Evolutionary conservation across 2,329 filamentous ascomycete species (phyloP).

Genomic region (Fusarium heterosporum): DNA sequence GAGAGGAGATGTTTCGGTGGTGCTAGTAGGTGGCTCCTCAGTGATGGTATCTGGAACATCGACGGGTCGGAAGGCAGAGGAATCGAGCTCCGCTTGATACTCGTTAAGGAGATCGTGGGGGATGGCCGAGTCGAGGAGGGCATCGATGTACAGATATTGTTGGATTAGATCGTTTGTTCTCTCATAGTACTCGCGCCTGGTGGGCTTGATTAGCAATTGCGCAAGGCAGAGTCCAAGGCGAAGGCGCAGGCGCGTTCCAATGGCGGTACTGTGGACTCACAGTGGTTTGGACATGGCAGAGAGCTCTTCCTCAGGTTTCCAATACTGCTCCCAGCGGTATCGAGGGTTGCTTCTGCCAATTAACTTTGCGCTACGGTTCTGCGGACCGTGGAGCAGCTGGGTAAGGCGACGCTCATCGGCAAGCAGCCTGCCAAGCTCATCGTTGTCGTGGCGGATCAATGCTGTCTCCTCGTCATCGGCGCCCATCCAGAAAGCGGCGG

Average conservation of each 20-base stretch:
- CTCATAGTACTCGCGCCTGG: conserved; percentile 84
- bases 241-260: background rate
- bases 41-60: conserved; percentile 79
- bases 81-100: conserved; percentile 74
- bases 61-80: conserved; percentile 64
- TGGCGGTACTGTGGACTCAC: conserved; percentile 52
- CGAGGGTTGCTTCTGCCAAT: conserved; percentile 90
- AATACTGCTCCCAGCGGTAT: conserved; percentile 89
- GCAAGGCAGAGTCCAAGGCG: background rate
- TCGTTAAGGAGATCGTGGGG: conserved; percentile 92
- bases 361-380: conserved; percentile 84
- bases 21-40: conserved; percentile 67
- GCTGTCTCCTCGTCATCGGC: conserved; percentile 52
- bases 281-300: conserved; percentile 77
- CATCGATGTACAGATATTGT: conserved; percentile 94
- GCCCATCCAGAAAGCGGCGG: conserved; percentile 42
- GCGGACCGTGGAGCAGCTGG: conserved; percentile 71
- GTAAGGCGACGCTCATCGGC: conserved; percentile 70
- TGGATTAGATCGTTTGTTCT: conserved; percentile 89
- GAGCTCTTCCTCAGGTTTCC: conserved; percentile 82
- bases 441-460: conserved; percentile 52
- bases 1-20: conserved; percentile 49
- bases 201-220: conserved; percentile 12
- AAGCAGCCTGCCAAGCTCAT: conserved; percentile 59
- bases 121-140: conserved; percentile 89